Evolutionary conservation across 2,329 filamentous ascomycete species (phyloP).

Genomic region (Capronia coronata): DNA sequence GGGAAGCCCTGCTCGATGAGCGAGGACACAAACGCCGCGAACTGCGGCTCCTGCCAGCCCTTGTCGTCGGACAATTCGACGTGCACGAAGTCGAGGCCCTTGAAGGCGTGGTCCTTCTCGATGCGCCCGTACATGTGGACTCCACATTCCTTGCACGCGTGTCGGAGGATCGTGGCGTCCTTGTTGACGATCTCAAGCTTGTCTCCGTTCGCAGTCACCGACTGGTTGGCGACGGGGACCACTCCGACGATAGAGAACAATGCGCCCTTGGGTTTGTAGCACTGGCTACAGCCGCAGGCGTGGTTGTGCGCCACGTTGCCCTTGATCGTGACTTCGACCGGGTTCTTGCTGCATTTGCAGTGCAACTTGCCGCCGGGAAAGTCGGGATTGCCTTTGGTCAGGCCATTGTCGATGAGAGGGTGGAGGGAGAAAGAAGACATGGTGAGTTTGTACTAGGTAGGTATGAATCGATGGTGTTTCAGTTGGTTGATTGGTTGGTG

Average conservation of each 20-base stretch:
- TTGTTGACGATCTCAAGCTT: slow-evolving; percentile 55
- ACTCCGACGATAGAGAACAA: slow-evolving; percentile 61
- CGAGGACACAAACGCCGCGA: slow-evolving; percentile 61
- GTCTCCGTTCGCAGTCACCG: slow-evolving; percentile 51
- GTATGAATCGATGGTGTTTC: not conserved
- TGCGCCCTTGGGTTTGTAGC: slow-evolving; percentile 60
- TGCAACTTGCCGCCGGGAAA: slow-evolving; percentile 56
- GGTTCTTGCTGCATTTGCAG: slow-evolving; percentile 53
- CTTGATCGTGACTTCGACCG: slow-evolving; percentile 53
- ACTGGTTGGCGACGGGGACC: slow-evolving; percentile 49
- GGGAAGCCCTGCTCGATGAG: slow-evolving; percentile 63
- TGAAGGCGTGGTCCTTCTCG: slow-evolving; percentile 58
- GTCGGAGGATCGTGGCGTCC: slow-evolving; percentile 53
- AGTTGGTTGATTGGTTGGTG: not conserved
- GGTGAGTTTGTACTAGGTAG: not conserved
- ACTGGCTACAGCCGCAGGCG: slow-evolving; percentile 65
- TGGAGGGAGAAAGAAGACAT: slow-evolving; percentile 47
- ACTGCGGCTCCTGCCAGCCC: slow-evolving; percentile 68
- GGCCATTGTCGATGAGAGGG: slow-evolving; percentile 56
- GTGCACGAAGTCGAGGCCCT: slow-evolving; percentile 64
- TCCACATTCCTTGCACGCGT: slow-evolving; percentile 57
- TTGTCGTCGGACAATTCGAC: slow-evolving; percentile 53
- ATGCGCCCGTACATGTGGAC: slow-evolving; percentile 61
- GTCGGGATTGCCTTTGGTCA: slow-evolving; percentile 49
- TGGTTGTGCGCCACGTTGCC: slow-evolving; percentile 62